Evolutionary conservation across 2,329 filamentous ascomycete species (phyloP).

Genomic region (Xylariaceae sp.): DNA sequence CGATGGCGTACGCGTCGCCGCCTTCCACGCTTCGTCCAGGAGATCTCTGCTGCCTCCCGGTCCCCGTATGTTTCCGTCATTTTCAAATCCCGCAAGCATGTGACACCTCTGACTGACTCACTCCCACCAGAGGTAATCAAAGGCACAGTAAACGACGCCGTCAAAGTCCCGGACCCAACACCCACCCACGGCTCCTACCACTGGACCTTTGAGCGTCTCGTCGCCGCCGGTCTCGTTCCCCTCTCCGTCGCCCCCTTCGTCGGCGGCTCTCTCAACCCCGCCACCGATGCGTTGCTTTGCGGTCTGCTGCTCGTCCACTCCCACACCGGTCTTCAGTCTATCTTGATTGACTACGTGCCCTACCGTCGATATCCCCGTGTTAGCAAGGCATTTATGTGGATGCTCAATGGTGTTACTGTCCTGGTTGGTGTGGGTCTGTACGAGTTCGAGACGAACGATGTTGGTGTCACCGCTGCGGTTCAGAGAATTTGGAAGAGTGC

Average conservation of each 20-base stretch:
- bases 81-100: neutral
- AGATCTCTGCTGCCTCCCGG: constrained; percentile 76
- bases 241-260: constrained; percentile 90
- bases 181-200: constrained; percentile 93
- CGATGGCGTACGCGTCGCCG: constrained; percentile 58
- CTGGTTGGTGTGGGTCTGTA: constrained; percentile 86
- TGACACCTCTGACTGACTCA: constrained; percentile 2
- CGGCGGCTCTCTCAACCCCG: constrained; percentile 84
- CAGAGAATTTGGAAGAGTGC: constrained; percentile 77
- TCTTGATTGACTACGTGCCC: constrained; percentile 91
- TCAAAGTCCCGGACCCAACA: constrained; percentile 66
- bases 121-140: constrained; percentile 62
- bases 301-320: constrained; percentile 84
- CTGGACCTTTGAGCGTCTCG: constrained; percentile 91
- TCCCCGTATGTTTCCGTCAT: constrained; percentile 64
- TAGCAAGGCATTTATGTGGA: constrained; percentile 70
- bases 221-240: constrained; percentile 80
- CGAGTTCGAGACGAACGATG: constrained; percentile 98
- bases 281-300: constrained; percentile 82
- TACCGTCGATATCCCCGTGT: constrained; percentile 64
- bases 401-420: constrained; percentile 73
- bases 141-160: constrained; percentile 84
- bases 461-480: constrained; percentile 86
- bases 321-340: constrained; percentile 90
- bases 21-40: constrained; percentile 82